These are phyloP conservation scores for Paramyrothecium sp. DNA, from an alignment of 2,329 filamentous ascomycete species.

Conservation along the genomic window DNA sequence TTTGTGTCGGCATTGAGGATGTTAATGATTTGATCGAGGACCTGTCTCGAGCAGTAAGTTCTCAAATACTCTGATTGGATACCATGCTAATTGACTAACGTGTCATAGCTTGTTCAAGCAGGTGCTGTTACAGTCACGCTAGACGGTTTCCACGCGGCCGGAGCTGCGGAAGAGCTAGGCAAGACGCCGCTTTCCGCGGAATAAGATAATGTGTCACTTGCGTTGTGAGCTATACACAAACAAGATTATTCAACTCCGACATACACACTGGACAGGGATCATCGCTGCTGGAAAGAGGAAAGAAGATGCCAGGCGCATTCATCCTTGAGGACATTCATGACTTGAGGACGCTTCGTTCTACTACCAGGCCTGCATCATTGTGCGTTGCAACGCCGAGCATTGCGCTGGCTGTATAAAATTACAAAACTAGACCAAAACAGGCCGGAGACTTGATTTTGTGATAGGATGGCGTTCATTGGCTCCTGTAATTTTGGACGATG, in stretches of 20 bases:
- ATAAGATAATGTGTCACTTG: slow-evolving; percentile 7
- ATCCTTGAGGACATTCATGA: too few relatives aligned
- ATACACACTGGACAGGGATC: not conserved
- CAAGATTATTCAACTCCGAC: not conserved
- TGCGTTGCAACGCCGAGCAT: too few relatives aligned
- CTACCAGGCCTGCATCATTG: too few relatives aligned
- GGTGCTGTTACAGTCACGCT: slow-evolving; percentile 86
- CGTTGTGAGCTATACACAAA: not conserved
- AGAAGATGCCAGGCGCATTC: too few relatives aligned
- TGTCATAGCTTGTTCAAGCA: slow-evolving; percentile 79
- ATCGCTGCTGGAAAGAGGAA: too few relatives aligned
- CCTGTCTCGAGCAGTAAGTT: slow-evolving; percentile 80
- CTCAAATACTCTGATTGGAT: not conserved
- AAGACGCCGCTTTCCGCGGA: slow-evolving; percentile 23
- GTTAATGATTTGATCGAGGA: slow-evolving; percentile 90
- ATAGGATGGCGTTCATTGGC: too few relatives aligned
- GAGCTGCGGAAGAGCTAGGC: slow-evolving; percentile 29
- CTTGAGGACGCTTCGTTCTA: too few relatives aligned
- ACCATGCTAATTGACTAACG: slow-evolving; percentile 18
- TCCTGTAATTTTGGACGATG: too few relatives aligned
- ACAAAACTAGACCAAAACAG: too few relatives aligned
- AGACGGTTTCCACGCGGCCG: slow-evolving; percentile 72
- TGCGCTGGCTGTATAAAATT: too few relatives aligned
- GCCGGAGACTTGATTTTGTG: too few relatives aligned
- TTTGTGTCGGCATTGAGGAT: slow-evolving; percentile 97